phyloP scores from a whole-genome alignment of 1,284 basidiomycete genomes.

The Malassezia pachydermatis region DNA sequence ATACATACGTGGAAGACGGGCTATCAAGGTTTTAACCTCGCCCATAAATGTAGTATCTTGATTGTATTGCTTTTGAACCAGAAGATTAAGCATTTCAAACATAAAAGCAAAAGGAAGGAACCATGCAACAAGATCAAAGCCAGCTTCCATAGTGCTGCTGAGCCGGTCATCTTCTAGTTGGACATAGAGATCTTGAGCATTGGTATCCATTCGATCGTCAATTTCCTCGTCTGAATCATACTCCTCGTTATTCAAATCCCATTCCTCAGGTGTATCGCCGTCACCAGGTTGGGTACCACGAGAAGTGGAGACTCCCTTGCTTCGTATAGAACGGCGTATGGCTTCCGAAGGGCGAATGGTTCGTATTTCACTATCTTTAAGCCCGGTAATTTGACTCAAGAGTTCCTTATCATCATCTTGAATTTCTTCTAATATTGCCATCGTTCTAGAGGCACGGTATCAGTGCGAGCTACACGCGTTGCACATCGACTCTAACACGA shows the following conservation, averaged over 20 bases:
- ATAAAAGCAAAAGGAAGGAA: constrained; percentile 42
- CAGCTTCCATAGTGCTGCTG: constrained; percentile 21
- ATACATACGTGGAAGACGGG: constrained; percentile 31
- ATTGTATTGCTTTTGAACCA: constrained; percentile 45
- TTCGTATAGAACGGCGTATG: too few relatives aligned
- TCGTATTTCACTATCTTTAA: too few relatives aligned
- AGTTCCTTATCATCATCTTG: too few relatives aligned
- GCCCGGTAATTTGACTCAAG: too few relatives aligned
- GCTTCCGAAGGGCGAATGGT: too few relatives aligned
- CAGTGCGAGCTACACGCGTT: not conserved
- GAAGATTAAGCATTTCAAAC: constrained; percentile 38
- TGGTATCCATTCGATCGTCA: constrained; percentile 11
- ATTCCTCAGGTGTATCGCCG: not conserved
- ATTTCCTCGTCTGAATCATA: constrained; percentile 16
- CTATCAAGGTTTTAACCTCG: constrained; percentile 22
- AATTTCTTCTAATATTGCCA: constrained; percentile 15
- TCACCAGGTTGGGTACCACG: too few relatives aligned
- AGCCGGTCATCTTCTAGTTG: constrained; percentile 25
- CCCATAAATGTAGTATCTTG: constrained; percentile 23
- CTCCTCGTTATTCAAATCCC: not conserved
- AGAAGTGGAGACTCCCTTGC: too few relatives aligned
- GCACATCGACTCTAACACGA: not conserved
- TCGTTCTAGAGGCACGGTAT: constrained; percentile 2
- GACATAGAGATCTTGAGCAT: constrained; percentile 22
- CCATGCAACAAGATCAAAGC: constrained; percentile 39